Base-by-base conservation (phyloP, 352 stramenopile genomes). In the Globisporangium splendens region DNA sequence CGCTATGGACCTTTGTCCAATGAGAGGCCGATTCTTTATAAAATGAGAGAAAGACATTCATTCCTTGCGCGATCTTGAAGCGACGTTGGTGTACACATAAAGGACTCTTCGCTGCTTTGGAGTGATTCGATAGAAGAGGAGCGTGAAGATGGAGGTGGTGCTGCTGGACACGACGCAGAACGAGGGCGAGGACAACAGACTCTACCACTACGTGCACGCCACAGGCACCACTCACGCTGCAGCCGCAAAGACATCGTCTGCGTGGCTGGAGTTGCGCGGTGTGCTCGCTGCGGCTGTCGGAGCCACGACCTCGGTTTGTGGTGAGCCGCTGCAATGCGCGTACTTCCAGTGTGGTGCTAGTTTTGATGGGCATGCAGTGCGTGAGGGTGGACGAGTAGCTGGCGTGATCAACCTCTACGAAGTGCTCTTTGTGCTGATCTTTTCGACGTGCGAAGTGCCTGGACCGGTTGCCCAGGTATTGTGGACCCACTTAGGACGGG, bases 101-200 rank as follows among this genome's bases (percentile, higher is more conserved):
- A 35, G 28, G 28, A 4, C 7, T 35, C 3, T 35, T 35, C 7
- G 28, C 28, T 11, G 0, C 28, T n/a, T n/a, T n/a, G n/a, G n/a
- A n/a, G n/a, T n/a, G n/a, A n/a, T n/a, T n/a, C n/a, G n/a, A n/a
- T n/a, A n/a, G n/a, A 35, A 1, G 2, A 35, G 1, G 28, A 35
- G 28, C 28, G 28, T 8, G 7, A 35, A 35, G 22, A 83, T 86
- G 67, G 72, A 83, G 58, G 51, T 86, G 33, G 46, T 88, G 52
- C 50, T 89, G 43, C 66, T 91, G 18, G 77, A 87, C 53, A 88
- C 79, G 60, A 77, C 66, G 0, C 70, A 89, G 64, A 79, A 78
- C 22, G 81, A 91, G 61, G 81, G 78, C 24, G 75, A 91, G 60
- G 79, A 87, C 67, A 91, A 89, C 41, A 62, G 60, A 20, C 68